Conservation (phyloP, 495 filamentous ascomycete genomes). For the Penicillium turbatum region DNA sequence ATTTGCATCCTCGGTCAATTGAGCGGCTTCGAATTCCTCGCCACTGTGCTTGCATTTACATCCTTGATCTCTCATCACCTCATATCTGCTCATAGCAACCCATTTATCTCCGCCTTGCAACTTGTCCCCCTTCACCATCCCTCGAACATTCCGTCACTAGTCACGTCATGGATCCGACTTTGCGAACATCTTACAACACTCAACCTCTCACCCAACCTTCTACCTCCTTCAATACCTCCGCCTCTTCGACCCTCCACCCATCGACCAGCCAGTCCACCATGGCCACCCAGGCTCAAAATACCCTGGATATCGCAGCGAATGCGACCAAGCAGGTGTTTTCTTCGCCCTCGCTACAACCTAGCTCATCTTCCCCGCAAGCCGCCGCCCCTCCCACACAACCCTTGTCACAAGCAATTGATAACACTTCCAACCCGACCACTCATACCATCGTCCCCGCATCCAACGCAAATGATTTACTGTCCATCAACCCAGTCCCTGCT, state of each 20-base stretch:
- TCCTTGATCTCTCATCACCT: not conserved
- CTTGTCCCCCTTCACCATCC: not conserved
- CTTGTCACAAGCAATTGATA: constrained; percentile 13
- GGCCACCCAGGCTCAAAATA: constrained; percentile 9
- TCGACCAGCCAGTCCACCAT: constrained; percentile 11
- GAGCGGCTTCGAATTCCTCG: constrained; percentile 9
- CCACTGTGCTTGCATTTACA: not conserved
- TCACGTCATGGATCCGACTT: constrained; percentile 20
- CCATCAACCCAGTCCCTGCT: constrained; percentile 12
- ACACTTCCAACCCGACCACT: constrained; percentile 3
- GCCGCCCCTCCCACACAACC: constrained; percentile 18
- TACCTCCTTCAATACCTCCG: constrained; percentile 8
- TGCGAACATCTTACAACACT: constrained; percentile 15
- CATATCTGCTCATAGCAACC: not conserved
- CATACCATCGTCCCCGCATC: constrained; percentile 12
- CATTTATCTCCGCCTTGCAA: not conserved
- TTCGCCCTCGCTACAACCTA: constrained; percentile 12
- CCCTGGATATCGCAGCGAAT: constrained; percentile 10
- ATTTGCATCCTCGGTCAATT: constrained; percentile 1
- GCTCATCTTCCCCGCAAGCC: constrained; percentile 12
- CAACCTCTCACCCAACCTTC: constrained; percentile 11
- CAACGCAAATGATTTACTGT: constrained; percentile 8
- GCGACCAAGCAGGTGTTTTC: constrained; percentile 12
- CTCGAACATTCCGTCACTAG: not conserved
- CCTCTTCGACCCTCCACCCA: constrained; percentile 13